Conservation (phyloP, 2,329 filamentous ascomycete genomes). For the Pyrenophora teres region DNA sequence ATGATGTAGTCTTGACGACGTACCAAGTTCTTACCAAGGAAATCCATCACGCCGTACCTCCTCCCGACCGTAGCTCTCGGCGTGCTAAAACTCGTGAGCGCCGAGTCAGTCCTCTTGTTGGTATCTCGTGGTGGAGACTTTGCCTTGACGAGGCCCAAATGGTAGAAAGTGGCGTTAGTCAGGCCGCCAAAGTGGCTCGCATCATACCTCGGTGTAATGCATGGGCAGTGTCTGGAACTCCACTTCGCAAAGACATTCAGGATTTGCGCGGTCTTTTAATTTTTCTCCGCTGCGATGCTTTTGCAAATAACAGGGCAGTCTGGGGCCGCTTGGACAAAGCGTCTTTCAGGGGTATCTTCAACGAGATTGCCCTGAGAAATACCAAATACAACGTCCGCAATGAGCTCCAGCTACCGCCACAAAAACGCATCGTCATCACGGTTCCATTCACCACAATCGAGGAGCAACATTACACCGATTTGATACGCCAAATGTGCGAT, state of each 20-base stretch:
- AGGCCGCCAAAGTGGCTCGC: conserved; percentile 79
- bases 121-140: conserved; percentile 87
- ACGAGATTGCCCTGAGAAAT: conserved; percentile 76
- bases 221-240: conserved; percentile 92
- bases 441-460: conserved; percentile 90
- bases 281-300: conserved; percentile 81
- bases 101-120: conserved; percentile 74
- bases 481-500: conserved; percentile 76
- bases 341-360: conserved; percentile 72
- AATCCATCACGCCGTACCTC: conserved; percentile 73
- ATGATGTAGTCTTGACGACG: conserved; percentile 66
- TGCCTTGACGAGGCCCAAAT: conserved; percentile 81
- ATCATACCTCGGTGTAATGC: conserved; percentile 82
- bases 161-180: conserved; percentile 85
- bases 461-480: conserved; percentile 80
- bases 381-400: conserved; percentile 80
- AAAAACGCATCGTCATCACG: conserved; percentile 85
- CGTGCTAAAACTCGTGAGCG: conserved; percentile 67
- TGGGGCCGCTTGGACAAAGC: conserved; percentile 74
- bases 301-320: conserved; percentile 64
- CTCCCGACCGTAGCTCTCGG: conserved; percentile 72
- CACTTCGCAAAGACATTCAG: conserved; percentile 76
- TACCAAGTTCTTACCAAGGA: conserved; percentile 77
- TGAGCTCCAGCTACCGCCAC: conserved; percentile 78
- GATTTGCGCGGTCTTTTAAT: conserved; percentile 81